A percentile compares a stretch with the other conserved stretches of the same genome.
These are phyloP conservation scores for Colletotrichum lini DNA, from an alignment of 2,329 filamentous ascomycete genomes.

Conservation along the genomic window DNA sequence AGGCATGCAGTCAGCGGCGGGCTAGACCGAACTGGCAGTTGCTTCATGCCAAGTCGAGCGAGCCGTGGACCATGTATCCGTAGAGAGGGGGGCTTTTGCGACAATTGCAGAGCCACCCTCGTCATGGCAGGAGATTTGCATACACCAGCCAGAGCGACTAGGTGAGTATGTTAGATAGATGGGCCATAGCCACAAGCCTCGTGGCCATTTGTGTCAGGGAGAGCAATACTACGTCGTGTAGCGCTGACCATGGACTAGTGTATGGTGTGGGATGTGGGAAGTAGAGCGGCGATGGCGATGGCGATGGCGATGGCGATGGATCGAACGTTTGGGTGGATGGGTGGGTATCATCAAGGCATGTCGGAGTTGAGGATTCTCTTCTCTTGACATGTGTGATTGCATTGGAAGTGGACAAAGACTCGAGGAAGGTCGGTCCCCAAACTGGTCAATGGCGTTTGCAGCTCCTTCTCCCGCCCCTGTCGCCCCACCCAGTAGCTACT, in stretches of 20 bases:
- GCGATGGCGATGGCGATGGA: constrained; percentile 13
- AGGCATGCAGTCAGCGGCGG: constrained; percentile 18
- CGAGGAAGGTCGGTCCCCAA: neutral
- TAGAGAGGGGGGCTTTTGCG: constrained; percentile 28
- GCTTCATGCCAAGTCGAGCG: constrained; percentile 6
- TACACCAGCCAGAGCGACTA: neutral
- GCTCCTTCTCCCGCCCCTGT: constrained; percentile 21
- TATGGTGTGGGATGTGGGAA: neutral
- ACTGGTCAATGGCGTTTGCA: constrained; percentile 27
- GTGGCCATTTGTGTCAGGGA: constrained; percentile 10
- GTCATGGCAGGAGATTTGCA: constrained; percentile 21
- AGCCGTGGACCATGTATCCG: neutral
- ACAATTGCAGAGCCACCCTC: constrained; percentile 23
- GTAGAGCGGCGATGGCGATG: constrained; percentile 25
- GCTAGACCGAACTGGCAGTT: constrained; percentile 26
- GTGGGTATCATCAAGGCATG: neutral
- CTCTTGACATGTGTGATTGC: constrained; percentile 15
- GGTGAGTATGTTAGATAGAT: neutral
- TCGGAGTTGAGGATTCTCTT: constrained; percentile 2
- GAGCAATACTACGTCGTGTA: constrained; percentile 3
- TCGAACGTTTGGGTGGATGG: constrained; percentile 10
- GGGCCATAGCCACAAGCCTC: neutral
- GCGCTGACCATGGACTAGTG: neutral
- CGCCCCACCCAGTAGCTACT: constrained; percentile 15
- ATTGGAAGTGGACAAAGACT: constrained; percentile 20